Evolutionary conservation across 2,329 filamentous ascomycete genomes (phyloP), one percentile per base, ranked within the genome.

Genomic region (Ascochyta fabae): DNA sequence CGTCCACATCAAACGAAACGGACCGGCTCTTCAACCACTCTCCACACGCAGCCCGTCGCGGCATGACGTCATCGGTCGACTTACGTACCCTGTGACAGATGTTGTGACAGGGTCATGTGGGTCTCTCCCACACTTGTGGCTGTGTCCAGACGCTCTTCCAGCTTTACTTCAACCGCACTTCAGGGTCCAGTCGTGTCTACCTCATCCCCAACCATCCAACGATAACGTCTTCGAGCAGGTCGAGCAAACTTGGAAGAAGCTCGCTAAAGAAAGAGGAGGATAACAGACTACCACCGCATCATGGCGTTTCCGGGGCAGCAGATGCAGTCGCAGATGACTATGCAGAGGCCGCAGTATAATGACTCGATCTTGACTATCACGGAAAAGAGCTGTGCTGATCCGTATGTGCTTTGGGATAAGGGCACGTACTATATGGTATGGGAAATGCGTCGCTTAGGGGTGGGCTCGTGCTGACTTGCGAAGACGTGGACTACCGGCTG

Each of bases 401-500:
- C 79, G 3, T 80, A 77, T 65, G 74, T 81, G 42, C 71, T 77
- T 6, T 74, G 68, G 58, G 68, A 74, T n/a, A 71, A 76, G 53
- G 75, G 73, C 26, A 74, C 72, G 41, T 81, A 79, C 63, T 80
- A 79, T 59, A 69, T 81, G 68, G 73, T 75, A 53, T 31, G 68
- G 33, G 4, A 19, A 24, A 12, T 31, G 8, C 23, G 15, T 16
- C 12, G 26, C 7, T 24, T 12, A 16, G 19, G 27, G 12, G 7
- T 15, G 27, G 23, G 16, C 34, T 16, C 3, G 15, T 39, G 12
- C 31, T 44, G 22, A 41, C 13, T 10, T 12, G 6, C 12, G 13
- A 23, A 74, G 66, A 80, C 77, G 9, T 80, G 78, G 61, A 81
- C 79, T 3, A 75, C 71, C n/a, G 78, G 78, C 26, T 70, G 76